Evolutionary conservation across 805 yeast genomes (phyloP).

Genomic region (Ogataea pini): DNA sequence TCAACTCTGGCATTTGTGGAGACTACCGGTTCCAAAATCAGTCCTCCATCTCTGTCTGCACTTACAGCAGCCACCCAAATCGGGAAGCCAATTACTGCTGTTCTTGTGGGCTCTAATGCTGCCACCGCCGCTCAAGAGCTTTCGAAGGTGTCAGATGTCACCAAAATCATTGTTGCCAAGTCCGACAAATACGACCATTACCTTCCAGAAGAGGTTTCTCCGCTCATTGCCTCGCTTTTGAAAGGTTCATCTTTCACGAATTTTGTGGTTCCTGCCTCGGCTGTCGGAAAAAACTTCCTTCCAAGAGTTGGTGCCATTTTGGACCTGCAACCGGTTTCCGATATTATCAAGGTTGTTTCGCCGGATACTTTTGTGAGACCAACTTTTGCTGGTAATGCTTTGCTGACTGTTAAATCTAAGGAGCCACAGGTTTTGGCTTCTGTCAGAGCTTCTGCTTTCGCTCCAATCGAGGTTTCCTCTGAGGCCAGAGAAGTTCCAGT

Average conservation of each 20-base stretch:
- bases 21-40: slow-evolving; percentile 50
- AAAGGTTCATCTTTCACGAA: slow-evolving; percentile 56
- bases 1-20: slow-evolving; percentile 82
- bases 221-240: slow-evolving; percentile 55
- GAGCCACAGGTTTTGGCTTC: slow-evolving; percentile 71
- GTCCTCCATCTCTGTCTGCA: slow-evolving; percentile 71
- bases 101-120: slow-evolving; percentile 68
- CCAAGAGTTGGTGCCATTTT: slow-evolving; percentile 86
- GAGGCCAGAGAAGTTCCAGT: slow-evolving; percentile 39
- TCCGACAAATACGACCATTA: slow-evolving; percentile 63
- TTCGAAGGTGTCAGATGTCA: slow-evolving; percentile 52
- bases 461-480: slow-evolving; percentile 38
- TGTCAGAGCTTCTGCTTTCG: slow-evolving; percentile 84
- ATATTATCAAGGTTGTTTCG: slow-evolving; percentile 66
- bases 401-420: slow-evolving; percentile 71
- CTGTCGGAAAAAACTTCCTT: slow-evolving; percentile 81
- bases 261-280: slow-evolving; percentile 78
- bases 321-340: slow-evolving; percentile 87
- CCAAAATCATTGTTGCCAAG: slow-evolving; percentile 58
- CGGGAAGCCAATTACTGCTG: slow-evolving; percentile 78
- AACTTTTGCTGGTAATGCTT: slow-evolving; percentile 93
- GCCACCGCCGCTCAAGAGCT: slow-evolving; percentile 50
- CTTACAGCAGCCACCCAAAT: slow-evolving; percentile 75
- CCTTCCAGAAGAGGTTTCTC: slow-evolving; percentile 79
- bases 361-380: slow-evolving; percentile 84